Conservation (phyloP, 176 grass and related monocot species). For the Avena insularis region DNA sequence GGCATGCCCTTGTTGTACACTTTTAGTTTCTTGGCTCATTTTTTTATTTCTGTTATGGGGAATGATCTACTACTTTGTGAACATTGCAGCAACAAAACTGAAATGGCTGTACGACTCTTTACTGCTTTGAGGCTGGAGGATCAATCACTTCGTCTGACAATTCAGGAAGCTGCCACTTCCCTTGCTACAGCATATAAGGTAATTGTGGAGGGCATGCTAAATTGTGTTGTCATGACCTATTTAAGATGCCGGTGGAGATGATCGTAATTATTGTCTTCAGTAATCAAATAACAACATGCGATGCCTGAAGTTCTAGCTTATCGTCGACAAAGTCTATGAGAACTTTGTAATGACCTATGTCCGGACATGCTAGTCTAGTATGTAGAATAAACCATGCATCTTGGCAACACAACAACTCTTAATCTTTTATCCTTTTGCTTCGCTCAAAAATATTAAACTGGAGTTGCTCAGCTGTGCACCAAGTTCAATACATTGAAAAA, state of each 20-base stretch:
- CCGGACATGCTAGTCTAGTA: constrained; percentile 19
- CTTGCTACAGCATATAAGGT: constrained; percentile 94
- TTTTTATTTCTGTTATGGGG: constrained; percentile 30
- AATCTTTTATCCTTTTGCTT: neutral
- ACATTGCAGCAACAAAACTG: constrained; percentile 81
- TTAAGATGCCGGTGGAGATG: neutral
- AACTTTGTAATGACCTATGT: constrained; percentile 5
- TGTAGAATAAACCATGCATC: neutral
- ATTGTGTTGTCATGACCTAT: neutral
- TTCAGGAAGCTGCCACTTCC: constrained; percentile 85
- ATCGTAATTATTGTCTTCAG: constrained; percentile 10
- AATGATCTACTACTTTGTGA: constrained; percentile 35
- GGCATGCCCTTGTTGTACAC: constrained; percentile 46
- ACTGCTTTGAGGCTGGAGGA: constrained; percentile 89
- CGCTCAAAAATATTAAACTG: neutral
- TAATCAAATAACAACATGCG: neutral
- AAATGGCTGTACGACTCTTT: constrained; percentile 90
- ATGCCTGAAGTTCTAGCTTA: constrained; percentile 24
- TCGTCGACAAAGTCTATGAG: neutral
- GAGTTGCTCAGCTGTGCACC: neutral
- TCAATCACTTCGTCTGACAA: constrained; percentile 71
- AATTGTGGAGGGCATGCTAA: constrained; percentile 30
- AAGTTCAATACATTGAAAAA: constrained; percentile 2
- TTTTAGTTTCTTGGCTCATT: constrained; percentile 13
- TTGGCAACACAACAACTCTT: constrained; percentile 5